Percentiles rank a stretch among this genome's conserved stretches.
Evolutionary conservation across 2,329 filamentous ascomycete genomes (phyloP).

Genomic region (Fusarium albosuccineum): DNA sequence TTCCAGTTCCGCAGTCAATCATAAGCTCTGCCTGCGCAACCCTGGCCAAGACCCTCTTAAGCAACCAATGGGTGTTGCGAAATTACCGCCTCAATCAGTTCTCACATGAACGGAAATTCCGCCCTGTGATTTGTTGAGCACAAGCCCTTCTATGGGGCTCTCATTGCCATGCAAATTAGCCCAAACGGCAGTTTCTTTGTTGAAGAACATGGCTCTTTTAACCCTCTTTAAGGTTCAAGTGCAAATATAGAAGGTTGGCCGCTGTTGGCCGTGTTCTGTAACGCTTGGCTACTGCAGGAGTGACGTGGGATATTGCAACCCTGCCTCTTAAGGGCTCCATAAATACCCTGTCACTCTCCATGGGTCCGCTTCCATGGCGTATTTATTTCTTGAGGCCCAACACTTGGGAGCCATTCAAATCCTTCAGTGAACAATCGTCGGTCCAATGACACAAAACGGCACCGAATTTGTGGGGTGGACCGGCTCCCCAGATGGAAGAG

Average conservation of each 20-base stretch:
- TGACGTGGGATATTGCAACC: neutral
- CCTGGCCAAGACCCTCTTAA: neutral
- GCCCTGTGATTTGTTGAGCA: no score
- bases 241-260: no score
- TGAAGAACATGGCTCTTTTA: no score
- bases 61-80: neutral
- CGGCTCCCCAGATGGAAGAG: slow-evolving; percentile 21
- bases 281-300: neutral
- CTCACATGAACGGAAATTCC: neutral
- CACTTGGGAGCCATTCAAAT: neutral
- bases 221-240: no score
- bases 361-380: neutral
- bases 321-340: neutral
- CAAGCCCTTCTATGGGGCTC: no score
- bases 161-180: no score
- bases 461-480: slow-evolving; percentile 26
- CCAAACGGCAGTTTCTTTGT: no score
- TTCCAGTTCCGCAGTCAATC: neutral
- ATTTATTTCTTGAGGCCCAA: neutral
- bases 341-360: neutral
- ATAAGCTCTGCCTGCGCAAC: neutral
- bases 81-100: neutral
- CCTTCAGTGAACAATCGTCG: neutral
- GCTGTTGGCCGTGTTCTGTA: neutral
- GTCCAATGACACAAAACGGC: slow-evolving; percentile 1